Evolutionary conservation across 257 asterid species (phyloP), one percentile per base, ranked within the genome.

Genomic region (Salvia miltiorrhiza): DNA sequence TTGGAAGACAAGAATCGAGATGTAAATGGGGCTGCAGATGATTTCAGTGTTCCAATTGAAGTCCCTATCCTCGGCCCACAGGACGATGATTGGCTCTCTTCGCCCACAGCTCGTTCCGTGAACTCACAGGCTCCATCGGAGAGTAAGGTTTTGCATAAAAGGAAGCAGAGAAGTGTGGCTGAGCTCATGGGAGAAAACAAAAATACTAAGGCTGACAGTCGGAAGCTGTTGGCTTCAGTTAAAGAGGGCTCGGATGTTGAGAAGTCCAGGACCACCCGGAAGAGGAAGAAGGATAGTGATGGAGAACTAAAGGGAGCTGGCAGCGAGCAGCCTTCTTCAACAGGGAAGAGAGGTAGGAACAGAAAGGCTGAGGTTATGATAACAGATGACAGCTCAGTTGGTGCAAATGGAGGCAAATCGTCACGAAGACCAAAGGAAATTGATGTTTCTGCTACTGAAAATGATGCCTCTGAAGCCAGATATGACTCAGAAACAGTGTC

Each of bases 141-240:
- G 19, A 79, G 65, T 64, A 80, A 81, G 79, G 61, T 35, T 41
- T 71, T 49, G 64, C 79, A 73, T 58, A 79, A 70, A 45, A 81
- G 88, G 81, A 92, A 92, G 80, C 88, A 82, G 73, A 92, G 88
- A 77, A 87, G 94, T 55, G 92, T 90, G 20, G 89, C 96, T 40
- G 89, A 82, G 77, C 82, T 88, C 21, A 81, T 86, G 87, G 81
- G 83, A 32, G 84, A 80, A 56, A 67, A 32, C 62, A 65, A 60
- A 16, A 78, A 45, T 45, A 69, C 44, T 11, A 79, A 72, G 67
- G 76, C 59, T 13, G 72, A 59, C 60, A 69, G 26, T 67, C 75
- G 44, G 69, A 78, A 55, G 63, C 69, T 76, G 40, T 9, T 7
- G 72, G 52, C 71, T 80, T 35, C 61, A 32, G 30, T 41, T 3